Evolutionary conservation across 306 rosid genomes (phyloP).

Genomic region (barrel medic (Medicago truncatula)): DNA sequence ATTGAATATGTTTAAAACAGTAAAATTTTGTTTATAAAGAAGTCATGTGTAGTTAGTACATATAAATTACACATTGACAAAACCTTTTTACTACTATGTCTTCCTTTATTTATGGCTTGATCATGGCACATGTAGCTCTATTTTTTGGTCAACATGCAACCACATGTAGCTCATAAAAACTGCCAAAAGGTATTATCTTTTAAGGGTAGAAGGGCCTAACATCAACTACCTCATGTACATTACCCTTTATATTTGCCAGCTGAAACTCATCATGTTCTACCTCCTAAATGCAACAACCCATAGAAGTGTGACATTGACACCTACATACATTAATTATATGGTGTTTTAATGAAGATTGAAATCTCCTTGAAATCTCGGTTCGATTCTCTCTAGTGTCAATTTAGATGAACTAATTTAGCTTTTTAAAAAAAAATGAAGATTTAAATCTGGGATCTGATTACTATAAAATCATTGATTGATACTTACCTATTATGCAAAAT

Average conservation of each 20-base stretch:
- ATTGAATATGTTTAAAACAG: too few species aligned
- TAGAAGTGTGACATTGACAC: conserved; percentile 20
- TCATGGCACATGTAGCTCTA: not conserved
- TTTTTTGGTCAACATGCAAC: not conserved
- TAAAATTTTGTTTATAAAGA: too few species aligned
- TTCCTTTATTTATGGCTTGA: conserved; percentile 26
- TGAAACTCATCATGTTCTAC: not conserved
- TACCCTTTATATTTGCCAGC: not conserved
- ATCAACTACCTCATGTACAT: not conserved
- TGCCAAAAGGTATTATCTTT: not conserved
- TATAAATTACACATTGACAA: not conserved
- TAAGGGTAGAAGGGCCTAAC: not conserved
- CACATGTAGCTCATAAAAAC: conserved; percentile 29
- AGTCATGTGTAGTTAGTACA: too few species aligned
- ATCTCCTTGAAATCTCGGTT: too few species aligned
- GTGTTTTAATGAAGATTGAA: conserved; percentile 17
- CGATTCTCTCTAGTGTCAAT: too few species aligned
- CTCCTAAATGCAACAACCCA: not conserved
- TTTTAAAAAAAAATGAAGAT: too few species aligned
- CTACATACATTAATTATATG: conserved; percentile 1
- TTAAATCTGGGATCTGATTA: conserved; percentile 5
- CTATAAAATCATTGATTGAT: not conserved
- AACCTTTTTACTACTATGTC: not conserved
- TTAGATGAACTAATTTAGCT: too few species aligned
- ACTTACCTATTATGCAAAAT: too few species aligned